These are phyloP conservation scores for Fusarium denticulatum DNA, from an alignment of 2,329 filamentous ascomycete species.

Conservation along the genomic window DNA sequence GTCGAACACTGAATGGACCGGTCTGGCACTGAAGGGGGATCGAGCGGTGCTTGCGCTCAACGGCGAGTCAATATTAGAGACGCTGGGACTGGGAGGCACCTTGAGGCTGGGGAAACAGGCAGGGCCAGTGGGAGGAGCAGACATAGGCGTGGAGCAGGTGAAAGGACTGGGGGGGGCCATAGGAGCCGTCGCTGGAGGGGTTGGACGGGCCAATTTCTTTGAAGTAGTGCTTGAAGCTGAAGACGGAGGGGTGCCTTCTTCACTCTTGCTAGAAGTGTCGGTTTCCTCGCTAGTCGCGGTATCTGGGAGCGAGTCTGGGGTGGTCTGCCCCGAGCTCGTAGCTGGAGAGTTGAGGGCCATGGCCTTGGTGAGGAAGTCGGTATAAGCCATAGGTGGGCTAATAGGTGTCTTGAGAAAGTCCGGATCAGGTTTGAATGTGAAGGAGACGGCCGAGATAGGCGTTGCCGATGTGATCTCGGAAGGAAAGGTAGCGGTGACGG, in stretches of 20 bases:
- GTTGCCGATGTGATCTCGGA: slow-evolving; percentile 72
- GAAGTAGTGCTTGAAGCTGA: slow-evolving; percentile 52
- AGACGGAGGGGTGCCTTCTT: slow-evolving; percentile 60
- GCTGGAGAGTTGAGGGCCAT: slow-evolving; percentile 80
- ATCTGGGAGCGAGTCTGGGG: slow-evolving; percentile 62
- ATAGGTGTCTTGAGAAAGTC: slow-evolving; percentile 86
- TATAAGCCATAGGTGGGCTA: slow-evolving; percentile 88
- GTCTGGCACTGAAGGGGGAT: slow-evolving; percentile 79
- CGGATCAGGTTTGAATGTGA: slow-evolving; percentile 53
- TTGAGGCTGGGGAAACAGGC: slow-evolving; percentile 73
- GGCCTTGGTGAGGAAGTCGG: slow-evolving; percentile 85
- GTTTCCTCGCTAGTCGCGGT: slow-evolving; percentile 66
- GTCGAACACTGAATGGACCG: slow-evolving; percentile 76
- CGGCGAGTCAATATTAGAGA: slow-evolving; percentile 75
- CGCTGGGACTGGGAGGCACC: slow-evolving; percentile 79
- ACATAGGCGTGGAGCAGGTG: slow-evolving; percentile 64
- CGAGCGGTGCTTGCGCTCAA: slow-evolving; percentile 67
- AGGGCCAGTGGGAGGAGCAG: slow-evolving; percentile 68
- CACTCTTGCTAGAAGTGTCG: slow-evolving; percentile 67
- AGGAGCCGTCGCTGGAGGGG: slow-evolving; percentile 51
- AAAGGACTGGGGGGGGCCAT: slow-evolving; percentile 61
- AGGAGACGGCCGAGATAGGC: slow-evolving; percentile 65
- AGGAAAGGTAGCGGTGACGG: slow-evolving; percentile 70
- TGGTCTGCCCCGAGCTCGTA: slow-evolving; percentile 60
- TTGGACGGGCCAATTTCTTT: slow-evolving; percentile 41